Evolutionary conservation across 345 rosid species (phyloP).

Genomic region (Cardamine chenopodiifolia): DNA sequence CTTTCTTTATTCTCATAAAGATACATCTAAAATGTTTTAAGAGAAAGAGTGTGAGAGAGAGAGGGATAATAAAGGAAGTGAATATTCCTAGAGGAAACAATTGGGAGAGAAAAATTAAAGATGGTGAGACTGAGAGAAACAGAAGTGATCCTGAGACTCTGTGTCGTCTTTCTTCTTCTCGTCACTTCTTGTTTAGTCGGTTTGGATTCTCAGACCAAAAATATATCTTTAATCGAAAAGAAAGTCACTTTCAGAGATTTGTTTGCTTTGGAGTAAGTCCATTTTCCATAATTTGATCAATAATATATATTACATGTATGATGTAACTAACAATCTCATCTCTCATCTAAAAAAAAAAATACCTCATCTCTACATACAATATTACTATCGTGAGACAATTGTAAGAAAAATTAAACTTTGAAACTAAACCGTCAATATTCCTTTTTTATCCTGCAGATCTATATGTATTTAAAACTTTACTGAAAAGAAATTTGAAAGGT

Average conservation of each 20-base stretch:
- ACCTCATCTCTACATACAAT: constrained; percentile 3
- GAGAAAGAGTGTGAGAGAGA: not conserved
- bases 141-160: constrained; percentile 52
- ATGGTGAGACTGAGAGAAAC: constrained; percentile 37
- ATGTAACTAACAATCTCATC: constrained; percentile 15
- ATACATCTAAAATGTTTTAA: not conserved
- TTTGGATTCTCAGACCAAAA: constrained; percentile 54
- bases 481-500: not conserved
- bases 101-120: constrained; percentile 16
- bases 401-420: not conserved
- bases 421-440: not conserved
- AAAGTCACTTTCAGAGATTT: constrained; percentile 55
- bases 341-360: too few relatives aligned
- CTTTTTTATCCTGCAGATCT: not conserved
- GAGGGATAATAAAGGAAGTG: not conserved
- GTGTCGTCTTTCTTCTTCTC: constrained; percentile 43
- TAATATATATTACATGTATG: not conserved
- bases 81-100: not conserved
- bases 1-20: not conserved
- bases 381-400: not conserved
- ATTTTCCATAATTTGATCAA: not conserved
- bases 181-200: constrained; percentile 49
- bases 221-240: constrained; percentile 42
- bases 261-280: constrained; percentile 51
- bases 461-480: not conserved